Evolutionary conservation across 2,329 filamentous ascomycete genomes (phyloP).

Genomic region (Curvularia lunata): DNA sequence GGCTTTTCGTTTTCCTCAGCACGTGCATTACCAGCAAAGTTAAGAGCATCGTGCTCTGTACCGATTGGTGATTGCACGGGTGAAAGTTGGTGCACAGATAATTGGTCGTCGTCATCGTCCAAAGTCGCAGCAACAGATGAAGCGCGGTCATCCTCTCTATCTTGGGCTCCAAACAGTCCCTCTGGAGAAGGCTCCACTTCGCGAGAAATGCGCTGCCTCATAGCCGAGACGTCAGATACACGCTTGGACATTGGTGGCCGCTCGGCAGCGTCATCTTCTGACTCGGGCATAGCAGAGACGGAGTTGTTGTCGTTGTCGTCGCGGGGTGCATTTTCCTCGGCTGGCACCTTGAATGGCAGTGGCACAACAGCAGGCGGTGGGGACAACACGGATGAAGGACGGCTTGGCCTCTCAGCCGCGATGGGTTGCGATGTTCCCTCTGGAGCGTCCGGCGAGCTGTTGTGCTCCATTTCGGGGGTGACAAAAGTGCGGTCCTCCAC

Average conservation of each 20-base stretch:
- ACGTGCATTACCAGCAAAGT: not conserved
- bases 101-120: constrained; percentile 63
- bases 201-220: constrained; percentile 31
- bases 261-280: constrained; percentile 20
- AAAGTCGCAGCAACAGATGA: constrained; percentile 61
- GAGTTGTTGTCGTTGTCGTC: constrained; percentile 59
- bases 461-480: not conserved
- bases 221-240: constrained; percentile 41
- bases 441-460: constrained; percentile 13
- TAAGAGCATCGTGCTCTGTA: constrained; percentile 17
- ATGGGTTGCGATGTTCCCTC: constrained; percentile 7
- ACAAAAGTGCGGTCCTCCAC: constrained; percentile 10
- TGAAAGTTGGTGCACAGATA: constrained; percentile 42
- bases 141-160: constrained; percentile 51
- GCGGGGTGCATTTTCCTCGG: constrained; percentile 49
- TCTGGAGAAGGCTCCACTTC: constrained; percentile 46
- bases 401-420: constrained; percentile 22
- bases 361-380: constrained; percentile 65
- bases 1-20: not conserved
- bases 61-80: constrained; percentile 35
- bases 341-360: constrained; percentile 68
- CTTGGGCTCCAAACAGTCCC: constrained; percentile 38
- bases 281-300: constrained; percentile 62
- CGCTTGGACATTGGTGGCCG: constrained; percentile 47
- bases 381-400: constrained; percentile 45